phyloP scores from a whole-genome alignment of 139 green algal species.

The Mesostigma viride region DNA sequence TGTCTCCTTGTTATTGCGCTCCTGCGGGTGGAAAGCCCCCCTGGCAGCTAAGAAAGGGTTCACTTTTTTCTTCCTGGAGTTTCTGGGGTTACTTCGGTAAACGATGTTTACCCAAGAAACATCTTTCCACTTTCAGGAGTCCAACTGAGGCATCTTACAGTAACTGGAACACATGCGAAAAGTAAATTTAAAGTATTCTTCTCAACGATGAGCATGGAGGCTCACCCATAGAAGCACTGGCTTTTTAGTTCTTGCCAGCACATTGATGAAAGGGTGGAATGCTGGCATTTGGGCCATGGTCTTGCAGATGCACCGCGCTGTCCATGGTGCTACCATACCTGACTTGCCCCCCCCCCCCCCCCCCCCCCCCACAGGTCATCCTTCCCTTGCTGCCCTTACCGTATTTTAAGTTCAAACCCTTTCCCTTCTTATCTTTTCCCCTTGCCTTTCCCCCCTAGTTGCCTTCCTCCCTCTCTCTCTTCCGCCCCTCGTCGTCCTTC shows the following conservation, averaged over 20 bases:
- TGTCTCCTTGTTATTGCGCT: too few relatives aligned
- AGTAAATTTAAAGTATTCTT: too few relatives aligned
- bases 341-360: not conserved
- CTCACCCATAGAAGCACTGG: not conserved
- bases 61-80: too few relatives aligned
- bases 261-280: not conserved
- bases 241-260: not conserved
- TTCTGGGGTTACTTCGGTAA: too few relatives aligned
- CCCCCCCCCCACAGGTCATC: not conserved
- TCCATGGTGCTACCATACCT: not conserved
- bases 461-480: constrained; percentile 3
- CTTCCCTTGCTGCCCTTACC: not conserved
- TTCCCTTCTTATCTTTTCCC: not conserved
- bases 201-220: too few relatives aligned
- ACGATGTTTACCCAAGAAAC: too few relatives aligned
- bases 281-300: not conserved
- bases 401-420: not conserved
- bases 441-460: not conserved
- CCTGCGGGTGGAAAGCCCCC: too few relatives aligned
- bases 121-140: too few relatives aligned
- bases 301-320: not conserved
- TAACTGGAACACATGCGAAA: too few relatives aligned
- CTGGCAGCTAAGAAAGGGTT: too few relatives aligned
- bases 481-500: not conserved
- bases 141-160: too few relatives aligned